phyloP scores from a whole-genome alignment of 169 alveolate species.

The Prorocentrum cordatum region DNA sequence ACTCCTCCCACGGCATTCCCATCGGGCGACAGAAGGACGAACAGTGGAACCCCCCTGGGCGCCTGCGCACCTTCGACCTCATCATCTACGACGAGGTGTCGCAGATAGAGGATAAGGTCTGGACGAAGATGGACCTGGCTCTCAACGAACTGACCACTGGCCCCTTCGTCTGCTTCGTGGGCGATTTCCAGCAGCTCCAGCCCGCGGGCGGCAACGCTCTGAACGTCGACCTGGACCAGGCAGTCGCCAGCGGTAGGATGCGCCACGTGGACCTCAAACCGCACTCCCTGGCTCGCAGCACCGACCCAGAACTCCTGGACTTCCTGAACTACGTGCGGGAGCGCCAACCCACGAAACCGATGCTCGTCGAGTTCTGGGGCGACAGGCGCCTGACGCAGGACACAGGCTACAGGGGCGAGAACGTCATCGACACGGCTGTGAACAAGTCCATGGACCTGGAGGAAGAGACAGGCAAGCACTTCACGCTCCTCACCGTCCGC shows the following conservation, averaged over 20 bases:
- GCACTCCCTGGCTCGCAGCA: background rate
- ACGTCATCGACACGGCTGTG: too few relatives aligned
- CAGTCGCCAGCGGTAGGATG: background rate
- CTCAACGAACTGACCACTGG: background rate
- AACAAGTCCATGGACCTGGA: background rate
- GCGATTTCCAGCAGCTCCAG: constrained; percentile 29
- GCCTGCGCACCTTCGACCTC: background rate
- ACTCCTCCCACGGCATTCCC: background rate
- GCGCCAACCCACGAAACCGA: constrained; percentile 11
- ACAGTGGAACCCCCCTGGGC: background rate
- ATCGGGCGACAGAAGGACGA: background rate
- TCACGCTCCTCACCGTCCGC: constrained; percentile 25
- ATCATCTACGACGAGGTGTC: constrained; percentile 8
- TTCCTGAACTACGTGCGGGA: background rate
- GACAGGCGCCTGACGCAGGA: too few relatives aligned
- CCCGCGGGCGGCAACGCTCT: background rate
- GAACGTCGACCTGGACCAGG: background rate
- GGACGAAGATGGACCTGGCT: background rate
- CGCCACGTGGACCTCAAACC: background rate
- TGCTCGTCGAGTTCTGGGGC: too few relatives aligned
- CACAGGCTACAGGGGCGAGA: too few relatives aligned
- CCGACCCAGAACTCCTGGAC: background rate
- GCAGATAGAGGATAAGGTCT: background rate
- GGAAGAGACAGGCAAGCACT: background rate
- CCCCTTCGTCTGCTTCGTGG: background rate